Percentiles rank a stretch among this genome's conserved stretches.
phyloP scores from a whole-genome alignment of 176 grass and related monocot genomes.

The Triticum aestivum region DNA sequence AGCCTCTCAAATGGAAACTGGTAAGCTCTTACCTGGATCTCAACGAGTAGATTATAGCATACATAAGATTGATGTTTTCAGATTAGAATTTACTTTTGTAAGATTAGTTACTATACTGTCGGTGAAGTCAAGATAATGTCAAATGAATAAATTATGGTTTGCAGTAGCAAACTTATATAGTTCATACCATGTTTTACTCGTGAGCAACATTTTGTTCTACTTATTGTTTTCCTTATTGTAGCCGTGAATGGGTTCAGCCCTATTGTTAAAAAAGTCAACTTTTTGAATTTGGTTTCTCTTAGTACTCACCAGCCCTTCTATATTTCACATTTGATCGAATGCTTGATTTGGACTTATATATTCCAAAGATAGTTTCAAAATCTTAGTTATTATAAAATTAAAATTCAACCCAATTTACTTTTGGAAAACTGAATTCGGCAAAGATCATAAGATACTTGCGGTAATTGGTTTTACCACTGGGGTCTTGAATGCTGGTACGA shows the following conservation, averaged over 20 bases:
- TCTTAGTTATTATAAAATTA: no score
- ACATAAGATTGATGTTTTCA: neutral
- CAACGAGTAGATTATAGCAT: neutral
- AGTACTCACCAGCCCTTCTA: no score
- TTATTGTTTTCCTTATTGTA: neutral
- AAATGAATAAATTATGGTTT: neutral
- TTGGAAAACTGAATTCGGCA: no score
- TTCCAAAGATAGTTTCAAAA: no score
- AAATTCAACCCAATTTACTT: no score
- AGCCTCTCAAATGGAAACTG: neutral
- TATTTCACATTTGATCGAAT: no score
- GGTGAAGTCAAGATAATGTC: neutral
- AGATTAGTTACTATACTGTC: neutral
- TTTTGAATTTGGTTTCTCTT: no score
- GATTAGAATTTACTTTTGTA: neutral
- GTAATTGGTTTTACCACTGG: no score
- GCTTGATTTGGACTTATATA: no score
- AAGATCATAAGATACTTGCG: no score
- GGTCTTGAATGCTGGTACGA: no score
- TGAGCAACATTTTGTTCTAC: neutral
- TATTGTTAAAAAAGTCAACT: neutral
- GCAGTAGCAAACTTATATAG: neutral
- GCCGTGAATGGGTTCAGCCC: neutral
- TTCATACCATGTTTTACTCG: neutral
- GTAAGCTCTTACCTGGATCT: conserved; percentile 14